Evolutionary conservation across 768 basidiomycete species (phyloP).

Genomic region (Kwoniella dendrophila): DNA sequence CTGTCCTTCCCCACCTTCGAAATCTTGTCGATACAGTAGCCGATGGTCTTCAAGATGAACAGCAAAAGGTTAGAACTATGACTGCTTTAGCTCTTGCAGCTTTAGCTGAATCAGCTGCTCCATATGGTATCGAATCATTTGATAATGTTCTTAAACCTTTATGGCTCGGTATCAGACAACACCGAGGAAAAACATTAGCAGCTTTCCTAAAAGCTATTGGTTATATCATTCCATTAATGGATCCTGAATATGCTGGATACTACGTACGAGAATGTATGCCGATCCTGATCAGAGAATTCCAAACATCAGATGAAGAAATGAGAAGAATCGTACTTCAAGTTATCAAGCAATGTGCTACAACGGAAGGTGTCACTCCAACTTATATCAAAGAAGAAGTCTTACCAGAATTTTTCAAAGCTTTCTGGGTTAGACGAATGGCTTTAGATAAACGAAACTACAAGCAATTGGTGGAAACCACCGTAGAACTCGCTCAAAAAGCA

Average conservation of each 20-base stretch:
- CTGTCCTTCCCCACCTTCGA: conserved; percentile 92
- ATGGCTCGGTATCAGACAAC: conserved; percentile 90
- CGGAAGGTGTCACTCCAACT: conserved; percentile 91
- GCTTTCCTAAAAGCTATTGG: conserved; percentile 98
- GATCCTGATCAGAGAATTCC: conserved; percentile 79
- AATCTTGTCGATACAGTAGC: conserved; percentile 96
- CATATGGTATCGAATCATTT: conserved; percentile 99
- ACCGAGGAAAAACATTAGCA: conserved; percentile 91
- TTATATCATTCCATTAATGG: conserved; percentile 99
- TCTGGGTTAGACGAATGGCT: conserved; percentile 94
- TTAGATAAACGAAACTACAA: conserved; percentile 93
- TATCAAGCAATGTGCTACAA: conserved; percentile 97
- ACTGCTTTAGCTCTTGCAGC: conserved; percentile 89
- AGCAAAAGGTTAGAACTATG: conserved; percentile 96
- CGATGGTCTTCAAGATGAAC: conserved; percentile 87
- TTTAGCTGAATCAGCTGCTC: conserved; percentile 93
- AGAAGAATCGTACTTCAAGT: conserved; percentile 99
- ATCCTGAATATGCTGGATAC: conserved; percentile 98
- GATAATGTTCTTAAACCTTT: conserved; percentile 94
- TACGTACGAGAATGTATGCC: conserved; percentile 83
- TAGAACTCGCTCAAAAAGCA: conserved; percentile 94
- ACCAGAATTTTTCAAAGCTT: conserved; percentile 98
- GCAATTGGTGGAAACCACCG: conserved; percentile 97
- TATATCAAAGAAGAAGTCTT: conserved; percentile 98
- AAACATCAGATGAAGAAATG: conserved; percentile 99